A percentile compares a stretch with the other conserved stretches of the same genome.
Conservation (phyloP, 768 basidiomycete genomes). For the Calvatia gigantea region DNA sequence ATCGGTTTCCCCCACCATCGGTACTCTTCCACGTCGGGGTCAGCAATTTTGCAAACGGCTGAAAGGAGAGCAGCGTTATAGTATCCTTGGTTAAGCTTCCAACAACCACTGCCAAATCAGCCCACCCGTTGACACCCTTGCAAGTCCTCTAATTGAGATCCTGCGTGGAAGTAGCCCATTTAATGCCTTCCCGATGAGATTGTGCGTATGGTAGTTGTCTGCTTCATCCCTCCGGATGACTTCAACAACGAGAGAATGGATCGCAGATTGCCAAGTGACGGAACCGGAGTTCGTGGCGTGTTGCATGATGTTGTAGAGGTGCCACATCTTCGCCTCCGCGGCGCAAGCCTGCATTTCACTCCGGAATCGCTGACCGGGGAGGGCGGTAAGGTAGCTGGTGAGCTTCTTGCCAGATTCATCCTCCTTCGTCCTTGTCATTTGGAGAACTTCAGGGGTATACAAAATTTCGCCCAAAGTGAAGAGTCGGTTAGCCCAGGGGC, state of each 20-base stretch:
- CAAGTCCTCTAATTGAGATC: conserved; percentile 15
- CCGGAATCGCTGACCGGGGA: conserved; percentile 4
- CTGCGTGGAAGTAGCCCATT: conserved; percentile 23
- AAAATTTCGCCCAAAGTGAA: conserved; percentile 11
- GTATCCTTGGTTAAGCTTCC: conserved; percentile 23
- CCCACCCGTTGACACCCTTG: conserved; percentile 19
- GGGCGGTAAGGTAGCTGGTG: neutral
- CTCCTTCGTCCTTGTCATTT: neutral
- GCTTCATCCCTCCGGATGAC: conserved; percentile 20
- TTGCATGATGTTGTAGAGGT: conserved; percentile 20
- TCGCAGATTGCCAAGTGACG: conserved; percentile 19
- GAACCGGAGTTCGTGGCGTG: conserved; percentile 17
- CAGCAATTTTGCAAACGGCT: conserved; percentile 18
- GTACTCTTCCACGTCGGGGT: neutral
- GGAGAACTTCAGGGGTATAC: neutral
- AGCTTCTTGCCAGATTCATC: neutral
- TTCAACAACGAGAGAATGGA: conserved; percentile 22
- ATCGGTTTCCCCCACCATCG: conserved; percentile 13
- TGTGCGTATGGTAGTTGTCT: conserved; percentile 14
- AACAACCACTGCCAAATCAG: conserved; percentile 24
- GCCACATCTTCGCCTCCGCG: conserved; percentile 13
- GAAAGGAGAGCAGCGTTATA: conserved; percentile 24
- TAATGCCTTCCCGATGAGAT: conserved; percentile 20
- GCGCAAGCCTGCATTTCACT: conserved; percentile 10
- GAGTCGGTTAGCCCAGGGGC: conserved; percentile 6